A percentile compares a stretch with the other conserved stretches of the same genome.
Conservation (phyloP, 75 land plant species). For the Selaginella tamariscina region DNA sequence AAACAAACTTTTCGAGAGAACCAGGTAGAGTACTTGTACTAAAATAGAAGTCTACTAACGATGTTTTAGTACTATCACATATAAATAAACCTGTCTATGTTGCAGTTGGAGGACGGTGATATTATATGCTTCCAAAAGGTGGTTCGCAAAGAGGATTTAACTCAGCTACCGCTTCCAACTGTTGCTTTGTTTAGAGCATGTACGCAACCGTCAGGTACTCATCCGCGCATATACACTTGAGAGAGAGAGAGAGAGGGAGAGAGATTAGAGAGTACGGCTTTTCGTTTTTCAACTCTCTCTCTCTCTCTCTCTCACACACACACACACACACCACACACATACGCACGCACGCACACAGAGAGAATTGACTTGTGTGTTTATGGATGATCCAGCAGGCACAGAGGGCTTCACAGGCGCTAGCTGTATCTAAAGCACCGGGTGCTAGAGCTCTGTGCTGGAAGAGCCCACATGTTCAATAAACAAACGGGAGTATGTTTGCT, state of each 20-base stretch:
- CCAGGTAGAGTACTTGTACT: constrained; percentile 53
- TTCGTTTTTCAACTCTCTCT: neutral
- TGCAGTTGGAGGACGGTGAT: constrained; percentile 10
- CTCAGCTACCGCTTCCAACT: neutral
- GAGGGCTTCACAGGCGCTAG: neutral
- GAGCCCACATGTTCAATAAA: constrained; percentile 9
- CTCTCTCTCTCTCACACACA: neutral
- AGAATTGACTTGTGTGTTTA: neutral
- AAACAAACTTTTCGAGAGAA: constrained; percentile 50
- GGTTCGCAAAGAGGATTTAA: neutral
- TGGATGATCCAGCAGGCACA: neutral
- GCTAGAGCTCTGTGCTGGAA: constrained; percentile 5
- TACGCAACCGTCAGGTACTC: constrained; percentile 5
- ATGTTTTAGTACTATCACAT: neutral
- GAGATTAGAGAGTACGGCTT: neutral
- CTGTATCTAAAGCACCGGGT: neutral
- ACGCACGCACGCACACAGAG: too few relatives aligned
- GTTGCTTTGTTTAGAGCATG: constrained; percentile 4
- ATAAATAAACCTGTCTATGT: neutral
- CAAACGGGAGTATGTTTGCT: too few relatives aligned
- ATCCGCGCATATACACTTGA: neutral
- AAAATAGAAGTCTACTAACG: neutral
- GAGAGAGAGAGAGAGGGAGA: neutral
- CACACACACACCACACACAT: too few relatives aligned
- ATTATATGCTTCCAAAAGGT: constrained; percentile 10